These are phyloP conservation scores for Phialophora verrucosa DNA, from an alignment of 2,329 filamentous ascomycete genomes.

Conservation along the genomic window DNA sequence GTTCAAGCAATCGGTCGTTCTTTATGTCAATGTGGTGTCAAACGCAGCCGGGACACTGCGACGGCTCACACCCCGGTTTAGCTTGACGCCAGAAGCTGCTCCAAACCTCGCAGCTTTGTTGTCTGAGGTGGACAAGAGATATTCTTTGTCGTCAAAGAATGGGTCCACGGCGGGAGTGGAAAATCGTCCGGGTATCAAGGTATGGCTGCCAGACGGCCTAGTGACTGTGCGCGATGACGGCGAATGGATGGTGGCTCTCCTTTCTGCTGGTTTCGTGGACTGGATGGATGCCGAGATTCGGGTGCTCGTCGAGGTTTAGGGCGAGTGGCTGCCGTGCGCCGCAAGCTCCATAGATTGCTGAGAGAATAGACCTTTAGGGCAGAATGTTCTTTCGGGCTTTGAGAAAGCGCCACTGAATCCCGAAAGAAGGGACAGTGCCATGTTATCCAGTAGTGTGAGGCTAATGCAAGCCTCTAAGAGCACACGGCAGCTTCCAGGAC, in stretches of 20 bases:
- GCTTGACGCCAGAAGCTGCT: conserved; percentile 31
- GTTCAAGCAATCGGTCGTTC: conserved; percentile 33
- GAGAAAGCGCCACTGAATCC: conserved; percentile 20
- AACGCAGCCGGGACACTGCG: conserved; percentile 32
- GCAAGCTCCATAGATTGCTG: neutral
- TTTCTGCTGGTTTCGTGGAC: conserved; percentile 50
- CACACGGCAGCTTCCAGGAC: conserved; percentile 6
- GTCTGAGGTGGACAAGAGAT: conserved; percentile 32
- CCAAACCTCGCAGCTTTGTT: conserved; percentile 32
- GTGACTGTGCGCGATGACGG: conserved; percentile 47
- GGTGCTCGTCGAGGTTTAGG: conserved; percentile 49
- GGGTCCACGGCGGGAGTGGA: conserved; percentile 7
- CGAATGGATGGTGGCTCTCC: conserved; percentile 53
- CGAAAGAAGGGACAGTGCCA: conserved; percentile 14
- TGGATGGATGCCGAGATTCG: conserved; percentile 56
- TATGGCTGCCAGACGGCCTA: conserved; percentile 52
- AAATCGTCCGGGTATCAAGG: conserved; percentile 42
- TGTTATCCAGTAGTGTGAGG: neutral
- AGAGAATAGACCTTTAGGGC: conserved; percentile 1
- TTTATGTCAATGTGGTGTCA: conserved; percentile 39
- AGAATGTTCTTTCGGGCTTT: conserved; percentile 18
- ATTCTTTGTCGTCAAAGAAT: conserved; percentile 22
- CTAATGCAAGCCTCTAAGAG: conserved; percentile 22
- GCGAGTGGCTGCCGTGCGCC: conserved; percentile 7
- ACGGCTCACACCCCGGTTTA: conserved; percentile 37